Percentiles rank a stretch among this genome's conserved stretches.
These are phyloP conservation scores for Globisporangium camurandrum DNA, from an alignment of 352 stramenopile genomes.

Conservation along the genomic window DNA sequence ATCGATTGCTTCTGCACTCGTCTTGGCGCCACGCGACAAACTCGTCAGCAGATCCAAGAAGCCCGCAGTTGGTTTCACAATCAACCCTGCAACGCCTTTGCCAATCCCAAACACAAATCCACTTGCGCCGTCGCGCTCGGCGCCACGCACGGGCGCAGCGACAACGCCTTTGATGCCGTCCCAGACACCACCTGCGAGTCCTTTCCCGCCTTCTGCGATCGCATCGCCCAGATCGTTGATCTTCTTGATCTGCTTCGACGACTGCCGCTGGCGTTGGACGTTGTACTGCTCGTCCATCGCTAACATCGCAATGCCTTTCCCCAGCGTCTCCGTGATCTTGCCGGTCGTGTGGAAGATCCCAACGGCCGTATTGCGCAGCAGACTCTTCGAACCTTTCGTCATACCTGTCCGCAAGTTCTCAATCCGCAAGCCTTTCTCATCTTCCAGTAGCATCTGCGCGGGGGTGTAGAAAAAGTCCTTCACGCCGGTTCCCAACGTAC, in stretches of 20 bases:
- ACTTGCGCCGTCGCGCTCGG: constrained; percentile 63
- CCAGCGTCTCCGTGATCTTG: constrained; percentile 86
- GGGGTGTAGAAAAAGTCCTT: constrained; percentile 95
- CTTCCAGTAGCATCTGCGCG: constrained; percentile 88
- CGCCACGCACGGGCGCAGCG: constrained; percentile 63
- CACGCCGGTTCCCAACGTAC: constrained; percentile 83
- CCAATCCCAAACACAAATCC: constrained; percentile 82
- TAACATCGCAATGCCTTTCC: constrained; percentile 77
- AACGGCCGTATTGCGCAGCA: constrained; percentile 80
- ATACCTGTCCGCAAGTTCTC: constrained; percentile 83
- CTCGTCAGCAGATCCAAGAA: constrained; percentile 81
- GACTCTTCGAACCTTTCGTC: constrained; percentile 84
- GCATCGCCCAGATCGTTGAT: constrained; percentile 75
- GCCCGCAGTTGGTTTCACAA: constrained; percentile 76
- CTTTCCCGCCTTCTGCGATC: constrained; percentile 77
- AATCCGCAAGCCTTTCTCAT: constrained; percentile 81
- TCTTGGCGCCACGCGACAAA: constrained; percentile 73
- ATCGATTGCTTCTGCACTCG: constrained; percentile 72
- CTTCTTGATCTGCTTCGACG: constrained; percentile 62
- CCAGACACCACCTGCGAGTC: constrained; percentile 71
- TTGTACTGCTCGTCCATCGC: constrained; percentile 88
- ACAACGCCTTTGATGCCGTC: constrained; percentile 80
- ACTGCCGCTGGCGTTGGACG: constrained; percentile 66
- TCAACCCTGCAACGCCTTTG: constrained; percentile 73
- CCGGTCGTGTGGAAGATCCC: constrained; percentile 88